Percentiles rank a stretch among this genome's conserved stretches.
These are phyloP conservation scores for Verticillium isaacii DNA, from an alignment of 2,329 filamentous ascomycete species.

Conservation along the genomic window DNA sequence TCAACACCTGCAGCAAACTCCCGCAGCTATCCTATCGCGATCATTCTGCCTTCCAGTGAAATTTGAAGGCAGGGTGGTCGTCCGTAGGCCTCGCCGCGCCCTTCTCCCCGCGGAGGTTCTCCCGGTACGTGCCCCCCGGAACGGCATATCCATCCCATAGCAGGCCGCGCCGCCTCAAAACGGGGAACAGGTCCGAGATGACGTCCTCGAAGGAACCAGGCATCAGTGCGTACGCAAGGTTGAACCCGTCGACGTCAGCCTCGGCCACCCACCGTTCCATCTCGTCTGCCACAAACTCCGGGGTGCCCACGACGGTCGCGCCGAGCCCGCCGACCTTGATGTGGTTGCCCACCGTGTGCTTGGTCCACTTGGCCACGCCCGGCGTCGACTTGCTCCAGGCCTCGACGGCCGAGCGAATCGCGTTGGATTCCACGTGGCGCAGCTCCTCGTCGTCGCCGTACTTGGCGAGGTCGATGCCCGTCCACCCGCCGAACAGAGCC, in stretches of 20 bases:
- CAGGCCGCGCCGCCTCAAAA: conserved; percentile 51
- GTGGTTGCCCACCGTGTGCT: conserved; percentile 25
- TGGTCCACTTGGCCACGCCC: conserved; percentile 28
- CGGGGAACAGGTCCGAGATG: conserved; percentile 58
- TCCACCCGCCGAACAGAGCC: conserved; percentile 63
- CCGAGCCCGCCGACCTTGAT: conserved; percentile 25
- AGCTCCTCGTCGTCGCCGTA: conserved; percentile 62
- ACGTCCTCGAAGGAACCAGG: conserved; percentile 64
- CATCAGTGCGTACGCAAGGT: conserved; percentile 27
- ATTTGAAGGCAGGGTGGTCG: conserved; percentile 33
- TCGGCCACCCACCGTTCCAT: conserved; percentile 36
- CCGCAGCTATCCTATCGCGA: background rate
- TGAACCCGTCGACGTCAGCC: conserved; percentile 58
- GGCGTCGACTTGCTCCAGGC: conserved; percentile 35
- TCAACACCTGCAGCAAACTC: conserved; percentile 13
- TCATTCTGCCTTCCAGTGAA: conserved; percentile 32
- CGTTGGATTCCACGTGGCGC: conserved; percentile 55
- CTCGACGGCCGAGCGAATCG: conserved; percentile 48
- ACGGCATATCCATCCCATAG: conserved; percentile 47
- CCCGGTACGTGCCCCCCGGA: conserved; percentile 35
- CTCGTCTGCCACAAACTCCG: conserved; percentile 23
- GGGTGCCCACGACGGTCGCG: conserved; percentile 23
- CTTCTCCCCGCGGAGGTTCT: conserved; percentile 33
- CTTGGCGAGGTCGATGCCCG: conserved; percentile 56
- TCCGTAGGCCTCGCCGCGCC: conserved; percentile 26